A percentile compares a stretch with the other conserved stretches of the same genome.
phyloP scores from a whole-genome alignment of 2,329 filamentous ascomycete species.

The Amylocarpus encephaloides region DNA sequence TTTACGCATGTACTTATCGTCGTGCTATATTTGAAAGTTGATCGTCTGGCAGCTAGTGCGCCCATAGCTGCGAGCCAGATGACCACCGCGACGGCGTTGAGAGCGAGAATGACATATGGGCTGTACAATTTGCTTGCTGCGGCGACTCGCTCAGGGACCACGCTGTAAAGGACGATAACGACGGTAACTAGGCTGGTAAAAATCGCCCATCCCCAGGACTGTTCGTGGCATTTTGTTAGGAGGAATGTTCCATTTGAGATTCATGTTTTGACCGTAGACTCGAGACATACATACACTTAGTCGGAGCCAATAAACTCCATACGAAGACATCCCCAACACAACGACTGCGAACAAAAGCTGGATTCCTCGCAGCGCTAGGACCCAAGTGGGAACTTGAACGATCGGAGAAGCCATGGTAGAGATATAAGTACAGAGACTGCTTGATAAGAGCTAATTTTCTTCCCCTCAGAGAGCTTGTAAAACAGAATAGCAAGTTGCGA shows the following conservation, averaged over 20 bases:
- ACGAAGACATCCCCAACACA: slow-evolving; percentile 42
- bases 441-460: too few species aligned
- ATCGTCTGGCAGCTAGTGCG: slow-evolving; percentile 6
- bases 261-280: neutral
- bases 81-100: slow-evolving; percentile 45
- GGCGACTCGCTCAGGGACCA: slow-evolving; percentile 27
- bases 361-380: neutral
- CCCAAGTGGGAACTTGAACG: neutral
- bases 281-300: slow-evolving; percentile 36
- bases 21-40: slow-evolving; percentile 5
- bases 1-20: slow-evolving; percentile 6
- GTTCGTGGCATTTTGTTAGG: neutral
- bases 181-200: slow-evolving; percentile 38
- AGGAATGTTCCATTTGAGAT: neutral
- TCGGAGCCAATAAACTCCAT: slow-evolving; percentile 34
- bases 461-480: too few species aligned
- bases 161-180: slow-evolving; percentile 39
- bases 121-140: slow-evolving; percentile 36
- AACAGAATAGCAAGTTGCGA: too few species aligned
- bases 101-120: slow-evolving; percentile 43
- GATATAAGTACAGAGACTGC: too few species aligned
- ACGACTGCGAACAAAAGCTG: slow-evolving; percentile 34
- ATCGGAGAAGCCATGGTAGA: neutral
- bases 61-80: slow-evolving; percentile 40
- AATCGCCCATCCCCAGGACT: slow-evolving; percentile 10